Base-by-base conservation (phyloP, 176 grass and related monocot species). In the Elymus sibiricus region DNA sequence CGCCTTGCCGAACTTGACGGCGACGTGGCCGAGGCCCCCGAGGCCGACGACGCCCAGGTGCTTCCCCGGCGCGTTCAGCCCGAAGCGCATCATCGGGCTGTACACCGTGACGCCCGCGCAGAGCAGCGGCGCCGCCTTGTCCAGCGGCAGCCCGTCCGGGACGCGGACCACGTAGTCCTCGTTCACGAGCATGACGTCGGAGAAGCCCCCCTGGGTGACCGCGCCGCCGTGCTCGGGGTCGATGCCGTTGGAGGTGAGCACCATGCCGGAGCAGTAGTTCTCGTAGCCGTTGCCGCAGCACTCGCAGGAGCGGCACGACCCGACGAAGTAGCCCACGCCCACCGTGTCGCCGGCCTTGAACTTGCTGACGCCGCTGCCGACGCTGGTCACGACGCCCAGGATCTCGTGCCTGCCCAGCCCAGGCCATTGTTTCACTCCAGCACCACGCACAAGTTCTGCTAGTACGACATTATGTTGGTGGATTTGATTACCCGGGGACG, bases 1-100 rank as follows among this genome's bases (percentile, higher is more conserved):
- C 11, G 90, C 92, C 84, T 94, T 94, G 80, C 81, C 90, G 56
- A 94, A 94, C 84, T 94, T 94, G 16, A 94, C 92, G 17, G 90
- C 92, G 13, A 94, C 77, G 59, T 94, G 92, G 49, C 92, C 92
- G 26, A 94, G 92, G 8, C 92, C 92, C 2, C 92, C 92, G 22
- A 94, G 90, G 38, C 92, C 92, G 15, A 92, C 87, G 26, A 94
- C 87, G 70, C 92, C 92, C 3, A 94, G 78, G 81, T 92, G 92
- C 92, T 94, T 94, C 14, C 92, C 89, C 1, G 89, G 29, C 19
- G 11, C 38, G 82, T 94, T 91, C 9, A 94, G 86, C 21, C 89
- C 92, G 84, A 89, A 78, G 13, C 49, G 60, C 76, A 89, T 81
- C 92, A 94, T 89, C 8, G 92, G 92, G 92, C 85, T 86, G 77